Evolutionary conservation across 2,329 filamentous ascomycete genomes (phyloP).

Genomic region (Aspergillus texensis): DNA sequence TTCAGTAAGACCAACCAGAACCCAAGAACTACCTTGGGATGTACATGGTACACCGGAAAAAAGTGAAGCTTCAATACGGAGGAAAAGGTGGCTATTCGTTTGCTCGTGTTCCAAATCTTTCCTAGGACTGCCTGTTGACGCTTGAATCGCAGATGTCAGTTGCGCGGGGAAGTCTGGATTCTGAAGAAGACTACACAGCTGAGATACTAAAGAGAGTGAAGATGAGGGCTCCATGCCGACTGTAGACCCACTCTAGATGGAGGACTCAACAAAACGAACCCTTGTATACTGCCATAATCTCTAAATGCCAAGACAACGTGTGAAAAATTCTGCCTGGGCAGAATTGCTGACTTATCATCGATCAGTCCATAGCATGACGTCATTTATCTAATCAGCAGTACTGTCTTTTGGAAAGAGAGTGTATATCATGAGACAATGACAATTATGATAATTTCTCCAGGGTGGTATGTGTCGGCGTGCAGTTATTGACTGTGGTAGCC

Average conservation of each 20-base stretch:
- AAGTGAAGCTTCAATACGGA: slow-evolving; percentile 16
- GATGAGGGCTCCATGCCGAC: slow-evolving; percentile 1
- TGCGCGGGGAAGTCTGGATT: slow-evolving; percentile 14
- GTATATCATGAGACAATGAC: background rate
- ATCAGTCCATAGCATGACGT: background rate
- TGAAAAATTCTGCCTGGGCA: slow-evolving; percentile 19
- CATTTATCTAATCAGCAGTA: background rate
- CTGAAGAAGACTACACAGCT: slow-evolving; percentile 15
- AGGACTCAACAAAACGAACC: background rate
- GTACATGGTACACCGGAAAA: background rate
- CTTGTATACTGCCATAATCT: background rate
- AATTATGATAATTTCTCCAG: background rate
- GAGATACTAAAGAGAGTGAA: slow-evolving; percentile 9
- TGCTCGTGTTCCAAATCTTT: background rate
- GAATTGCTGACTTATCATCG: slow-evolving; percentile 13
- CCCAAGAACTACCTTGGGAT: background rate
- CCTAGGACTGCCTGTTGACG: background rate
- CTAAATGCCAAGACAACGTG: background rate
- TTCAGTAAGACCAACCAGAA: background rate
- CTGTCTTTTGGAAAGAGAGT: background rate
- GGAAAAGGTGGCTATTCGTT: background rate
- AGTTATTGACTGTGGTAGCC: background rate
- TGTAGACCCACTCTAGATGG: background rate
- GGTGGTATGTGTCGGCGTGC: background rate
- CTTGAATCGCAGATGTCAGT: slow-evolving; percentile 10